These are phyloP conservation scores for Chlamydomonas schloesseri DNA, from an alignment of 139 green algal genomes.

Conservation along the genomic window DNA sequence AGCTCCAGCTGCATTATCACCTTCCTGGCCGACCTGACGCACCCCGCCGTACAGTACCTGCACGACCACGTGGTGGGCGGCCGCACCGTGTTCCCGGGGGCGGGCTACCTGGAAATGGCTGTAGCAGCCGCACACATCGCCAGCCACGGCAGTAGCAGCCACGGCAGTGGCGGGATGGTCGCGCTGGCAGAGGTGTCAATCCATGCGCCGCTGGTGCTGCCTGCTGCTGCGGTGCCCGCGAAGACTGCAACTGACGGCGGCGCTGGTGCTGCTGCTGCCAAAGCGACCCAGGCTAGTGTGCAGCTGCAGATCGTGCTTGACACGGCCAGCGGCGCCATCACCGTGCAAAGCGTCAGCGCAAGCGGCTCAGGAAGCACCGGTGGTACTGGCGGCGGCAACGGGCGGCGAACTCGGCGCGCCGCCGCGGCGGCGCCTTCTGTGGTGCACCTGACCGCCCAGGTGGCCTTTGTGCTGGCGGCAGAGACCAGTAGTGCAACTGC, in stretches of 20 bases:
- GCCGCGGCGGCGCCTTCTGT: too few species aligned
- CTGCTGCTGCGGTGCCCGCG: not conserved
- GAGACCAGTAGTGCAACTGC: too few species aligned
- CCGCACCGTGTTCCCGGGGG: slow-evolving; percentile 70
- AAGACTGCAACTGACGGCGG: not conserved
- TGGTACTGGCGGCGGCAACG: not conserved
- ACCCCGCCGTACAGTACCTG: slow-evolving; percentile 68
- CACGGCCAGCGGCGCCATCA: slow-evolving; percentile 14
- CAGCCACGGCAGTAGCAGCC: not conserved
- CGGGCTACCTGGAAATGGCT: slow-evolving; percentile 74
- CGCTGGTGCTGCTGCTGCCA: not conserved
- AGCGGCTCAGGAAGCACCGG: too few species aligned
- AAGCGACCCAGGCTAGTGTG: not conserved
- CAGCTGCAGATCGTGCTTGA: slow-evolving; percentile 24
- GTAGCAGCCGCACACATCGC: slow-evolving; percentile 23
- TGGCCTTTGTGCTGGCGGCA: too few species aligned
- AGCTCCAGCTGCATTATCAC: not conserved
- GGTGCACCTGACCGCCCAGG: too few species aligned
- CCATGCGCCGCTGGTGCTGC: slow-evolving; percentile 58
- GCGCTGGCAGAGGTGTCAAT: slow-evolving; percentile 61
- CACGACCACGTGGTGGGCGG: slow-evolving; percentile 77
- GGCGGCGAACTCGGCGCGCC: too few species aligned
- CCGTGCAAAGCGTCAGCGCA: slow-evolving; percentile 42
- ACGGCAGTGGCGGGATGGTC: not conserved
- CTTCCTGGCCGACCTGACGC: slow-evolving; percentile 51